phyloP scores from a whole-genome alignment of 2,329 filamentous ascomycete species.

The Colletotrichum tropicale region DNA sequence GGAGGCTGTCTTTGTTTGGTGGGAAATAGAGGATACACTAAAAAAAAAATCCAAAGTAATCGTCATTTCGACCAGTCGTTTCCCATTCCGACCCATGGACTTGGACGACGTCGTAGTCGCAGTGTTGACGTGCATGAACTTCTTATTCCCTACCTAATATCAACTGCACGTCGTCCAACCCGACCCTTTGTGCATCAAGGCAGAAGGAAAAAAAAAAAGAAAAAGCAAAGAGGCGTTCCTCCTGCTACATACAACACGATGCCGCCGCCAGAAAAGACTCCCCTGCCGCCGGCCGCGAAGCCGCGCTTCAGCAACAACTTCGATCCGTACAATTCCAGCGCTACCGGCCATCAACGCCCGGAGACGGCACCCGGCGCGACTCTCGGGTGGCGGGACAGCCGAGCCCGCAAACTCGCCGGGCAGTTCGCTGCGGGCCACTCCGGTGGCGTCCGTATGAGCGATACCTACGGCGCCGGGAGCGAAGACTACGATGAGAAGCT shows the following conservation, averaged over 20 bases:
- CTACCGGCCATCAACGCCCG: slow-evolving; percentile 79
- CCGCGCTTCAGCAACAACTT: slow-evolving; percentile 52
- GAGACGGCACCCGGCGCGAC: slow-evolving; percentile 65
- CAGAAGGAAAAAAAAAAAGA: background rate
- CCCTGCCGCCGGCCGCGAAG: slow-evolving; percentile 38
- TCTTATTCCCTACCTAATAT: background rate
- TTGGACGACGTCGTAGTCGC: background rate
- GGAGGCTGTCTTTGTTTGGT: background rate
- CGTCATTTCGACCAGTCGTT: background rate
- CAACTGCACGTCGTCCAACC: background rate
- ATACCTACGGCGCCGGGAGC: slow-evolving; percentile 70
- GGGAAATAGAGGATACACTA: background rate
- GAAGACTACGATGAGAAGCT: slow-evolving; percentile 54
- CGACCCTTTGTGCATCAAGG: background rate
- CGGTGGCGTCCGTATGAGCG: slow-evolving; percentile 64
- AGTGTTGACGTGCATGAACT: background rate
- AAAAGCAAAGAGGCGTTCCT: background rate
- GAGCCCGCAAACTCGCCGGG: slow-evolving; percentile 69
- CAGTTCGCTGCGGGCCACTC: slow-evolving; percentile 68
- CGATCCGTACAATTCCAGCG: slow-evolving; percentile 75
- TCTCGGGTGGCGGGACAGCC: slow-evolving; percentile 73
- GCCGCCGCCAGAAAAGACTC: background rate
- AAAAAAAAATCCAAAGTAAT: background rate
- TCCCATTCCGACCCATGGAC: background rate
- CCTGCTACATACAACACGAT: background rate